Evolutionary conservation across 306 rosid genomes (phyloP).

Genomic region (Glycine soja): DNA sequence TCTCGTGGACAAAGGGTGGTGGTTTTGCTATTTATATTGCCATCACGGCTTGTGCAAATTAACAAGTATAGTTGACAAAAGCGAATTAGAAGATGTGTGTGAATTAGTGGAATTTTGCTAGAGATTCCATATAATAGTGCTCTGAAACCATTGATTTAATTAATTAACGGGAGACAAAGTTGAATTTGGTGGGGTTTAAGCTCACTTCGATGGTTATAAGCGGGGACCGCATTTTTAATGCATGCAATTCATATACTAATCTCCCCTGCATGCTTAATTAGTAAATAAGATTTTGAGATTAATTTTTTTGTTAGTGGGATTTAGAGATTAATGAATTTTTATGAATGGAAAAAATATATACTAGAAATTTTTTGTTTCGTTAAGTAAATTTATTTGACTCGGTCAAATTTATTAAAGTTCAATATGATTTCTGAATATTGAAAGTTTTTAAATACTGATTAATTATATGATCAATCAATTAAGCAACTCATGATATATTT

Average conservation of each 20-base stretch:
- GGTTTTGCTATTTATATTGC: conserved; percentile 30
- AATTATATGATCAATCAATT: background rate
- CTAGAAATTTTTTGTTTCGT: background rate
- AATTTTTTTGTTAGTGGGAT: background rate
- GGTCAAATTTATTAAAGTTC: background rate
- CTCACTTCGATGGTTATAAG: background rate
- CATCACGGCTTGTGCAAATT: background rate
- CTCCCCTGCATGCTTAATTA: background rate
- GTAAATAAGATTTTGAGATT: background rate
- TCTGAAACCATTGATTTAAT: conserved; percentile 37
- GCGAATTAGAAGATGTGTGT: conserved; percentile 38
- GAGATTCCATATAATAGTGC: conserved; percentile 44
- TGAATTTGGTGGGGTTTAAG: conserved; percentile 35
- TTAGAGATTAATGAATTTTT: background rate
- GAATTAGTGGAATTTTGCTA: conserved; percentile 48
- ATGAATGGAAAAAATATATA: background rate
- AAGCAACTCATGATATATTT: too few species aligned
- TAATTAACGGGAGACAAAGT: background rate
- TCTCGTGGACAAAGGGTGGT: background rate
- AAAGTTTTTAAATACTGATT: background rate
- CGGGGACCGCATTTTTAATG: background rate
- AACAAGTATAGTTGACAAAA: conserved; percentile 39
- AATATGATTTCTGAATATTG: background rate
- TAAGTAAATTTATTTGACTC: background rate
- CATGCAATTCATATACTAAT: background rate